A percentile compares a stretch with the other conserved stretches of the same genome.
These are phyloP conservation scores for Globisporangium irregulare DNA, from an alignment of 352 stramenopile genomes.

Conservation along the genomic window DNA sequence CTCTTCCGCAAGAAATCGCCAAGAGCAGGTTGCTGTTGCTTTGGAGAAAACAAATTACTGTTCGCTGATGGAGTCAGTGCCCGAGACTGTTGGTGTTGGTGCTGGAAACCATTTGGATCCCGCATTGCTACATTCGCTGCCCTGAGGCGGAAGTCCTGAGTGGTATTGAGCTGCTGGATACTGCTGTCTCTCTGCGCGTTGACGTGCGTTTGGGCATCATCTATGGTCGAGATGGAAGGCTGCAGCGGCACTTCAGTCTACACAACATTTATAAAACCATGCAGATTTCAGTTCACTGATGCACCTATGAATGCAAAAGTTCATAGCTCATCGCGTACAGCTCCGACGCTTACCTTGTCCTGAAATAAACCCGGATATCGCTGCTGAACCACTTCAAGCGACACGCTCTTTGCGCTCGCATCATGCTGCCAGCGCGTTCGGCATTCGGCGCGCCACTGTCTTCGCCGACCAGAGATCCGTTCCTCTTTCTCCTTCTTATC, in stretches of 20 bases:
- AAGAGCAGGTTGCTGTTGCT: constrained; percentile 17
- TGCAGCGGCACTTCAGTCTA: constrained; percentile 4
- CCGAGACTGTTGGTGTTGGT: background rate
- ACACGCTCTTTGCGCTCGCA: constrained; percentile 18
- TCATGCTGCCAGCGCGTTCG: constrained; percentile 30
- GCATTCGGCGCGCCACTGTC: constrained; percentile 34
- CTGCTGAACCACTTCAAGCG: constrained; percentile 35
- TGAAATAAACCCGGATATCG: constrained; percentile 46
- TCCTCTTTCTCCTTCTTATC: constrained; percentile 16
- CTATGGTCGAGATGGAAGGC: background rate
- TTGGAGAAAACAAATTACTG: constrained; percentile 10
- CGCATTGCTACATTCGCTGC: background rate
- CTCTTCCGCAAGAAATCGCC: constrained; percentile 42
- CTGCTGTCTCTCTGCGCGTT: background rate
- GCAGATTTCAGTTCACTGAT: background rate
- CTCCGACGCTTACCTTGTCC: constrained; percentile 19
- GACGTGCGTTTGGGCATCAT: background rate
- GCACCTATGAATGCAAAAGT: background rate
- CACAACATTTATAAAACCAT: background rate
- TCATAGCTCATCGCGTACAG: background rate
- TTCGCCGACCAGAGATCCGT: constrained; percentile 34
- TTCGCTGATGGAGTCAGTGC: background rate
- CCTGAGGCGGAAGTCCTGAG: background rate
- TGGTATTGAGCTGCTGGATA: background rate
- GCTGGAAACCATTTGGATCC: background rate